A percentile compares a stretch with the other conserved stretches of the same genome.
phyloP scores from a whole-genome alignment of 768 basidiomycete species.

The Tephrocybe sp. region DNA sequence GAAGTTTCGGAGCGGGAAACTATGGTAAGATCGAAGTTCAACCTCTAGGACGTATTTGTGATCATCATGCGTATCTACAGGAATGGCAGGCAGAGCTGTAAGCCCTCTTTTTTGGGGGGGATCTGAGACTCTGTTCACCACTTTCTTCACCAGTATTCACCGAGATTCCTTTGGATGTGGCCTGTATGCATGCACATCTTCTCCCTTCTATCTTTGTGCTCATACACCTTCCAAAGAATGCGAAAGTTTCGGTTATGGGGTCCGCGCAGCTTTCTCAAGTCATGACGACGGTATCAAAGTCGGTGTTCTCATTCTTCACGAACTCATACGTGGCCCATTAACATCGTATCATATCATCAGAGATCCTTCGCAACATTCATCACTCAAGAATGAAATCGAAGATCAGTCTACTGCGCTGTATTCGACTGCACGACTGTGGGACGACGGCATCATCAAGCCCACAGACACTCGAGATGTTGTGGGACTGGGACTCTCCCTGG shows the following conservation, averaged over 20 bases:
- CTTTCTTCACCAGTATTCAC: constrained; percentile 70
- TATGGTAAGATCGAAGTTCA: constrained; percentile 86
- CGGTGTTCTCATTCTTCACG: constrained; percentile 6
- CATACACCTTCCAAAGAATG: constrained; percentile 52
- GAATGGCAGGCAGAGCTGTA: constrained; percentile 92
- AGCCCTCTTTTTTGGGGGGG: constrained; percentile 15
- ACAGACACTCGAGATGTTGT: constrained; percentile 87
- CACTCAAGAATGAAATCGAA: constrained; percentile 82
- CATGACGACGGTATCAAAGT: constrained; percentile 89
- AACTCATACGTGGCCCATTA: background rate
- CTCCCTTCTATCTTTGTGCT: background rate
- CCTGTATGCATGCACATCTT: constrained; percentile 56
- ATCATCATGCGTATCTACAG: constrained; percentile 45
- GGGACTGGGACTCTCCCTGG: constrained; percentile 85
- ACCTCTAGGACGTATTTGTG: too few species aligned
- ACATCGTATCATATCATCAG: constrained; percentile 34
- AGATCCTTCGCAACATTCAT: constrained; percentile 76
- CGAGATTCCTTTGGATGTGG: constrained; percentile 98
- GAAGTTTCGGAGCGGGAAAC: constrained; percentile 93
- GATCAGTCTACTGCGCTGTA: constrained; percentile 85
- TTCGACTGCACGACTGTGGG: constrained; percentile 92
- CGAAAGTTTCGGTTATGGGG: constrained; percentile 95
- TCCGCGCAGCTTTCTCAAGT: constrained; percentile 91
- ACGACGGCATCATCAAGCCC: constrained; percentile 89
- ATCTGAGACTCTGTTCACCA: constrained; percentile 1